phyloP scores from a whole-genome alignment of 2,329 filamentous ascomycete species.

The Fusarium nanum region DNA sequence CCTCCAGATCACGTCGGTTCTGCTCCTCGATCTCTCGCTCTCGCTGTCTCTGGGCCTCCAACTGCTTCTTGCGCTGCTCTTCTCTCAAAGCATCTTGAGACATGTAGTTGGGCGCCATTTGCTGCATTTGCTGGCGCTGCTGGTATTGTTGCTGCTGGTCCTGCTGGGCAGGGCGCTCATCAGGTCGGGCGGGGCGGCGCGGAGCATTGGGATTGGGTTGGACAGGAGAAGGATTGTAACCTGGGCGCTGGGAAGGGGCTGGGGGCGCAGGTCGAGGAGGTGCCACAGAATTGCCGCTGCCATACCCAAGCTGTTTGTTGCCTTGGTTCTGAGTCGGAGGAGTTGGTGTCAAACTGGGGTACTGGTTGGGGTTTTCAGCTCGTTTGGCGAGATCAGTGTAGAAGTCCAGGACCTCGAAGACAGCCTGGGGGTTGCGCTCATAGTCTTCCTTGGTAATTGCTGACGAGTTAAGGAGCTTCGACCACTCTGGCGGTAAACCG shows the following conservation, averaged over 20 bases:
- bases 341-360: conserved; percentile 74
- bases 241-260: conserved; percentile 57
- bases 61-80: conserved; percentile 71
- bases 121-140: conserved; percentile 69
- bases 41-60: conserved; percentile 66
- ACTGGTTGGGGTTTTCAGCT: conserved; percentile 76
- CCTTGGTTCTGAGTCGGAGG: conserved; percentile 67
- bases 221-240: conserved; percentile 54
- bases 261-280: conserved; percentile 74
- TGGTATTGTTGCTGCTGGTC: conserved; percentile 65
- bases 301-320: conserved; percentile 73
- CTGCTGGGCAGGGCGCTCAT: conserved; percentile 49
- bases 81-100: conserved; percentile 64
- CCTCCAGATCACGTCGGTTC: conserved; percentile 80
- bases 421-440: conserved; percentile 92
- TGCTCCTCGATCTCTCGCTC: conserved; percentile 70
- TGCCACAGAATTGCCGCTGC: conserved; percentile 68
- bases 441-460: conserved; percentile 99
- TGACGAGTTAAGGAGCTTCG: conserved; percentile 93
- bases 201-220: conserved; percentile 54
- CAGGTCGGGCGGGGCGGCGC: conserved; percentile 58
- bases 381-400: conserved; percentile 86
- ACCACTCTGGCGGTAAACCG: conserved; percentile 95
- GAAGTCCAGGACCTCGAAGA: conserved; percentile 84
- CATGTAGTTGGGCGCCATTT: conserved; percentile 65